A percentile compares a stretch with the other conserved stretches of the same genome.
These are phyloP conservation scores for Candida maltosa DNA, from an alignment of 805 yeast genomes.

Conservation along the genomic window DNA sequence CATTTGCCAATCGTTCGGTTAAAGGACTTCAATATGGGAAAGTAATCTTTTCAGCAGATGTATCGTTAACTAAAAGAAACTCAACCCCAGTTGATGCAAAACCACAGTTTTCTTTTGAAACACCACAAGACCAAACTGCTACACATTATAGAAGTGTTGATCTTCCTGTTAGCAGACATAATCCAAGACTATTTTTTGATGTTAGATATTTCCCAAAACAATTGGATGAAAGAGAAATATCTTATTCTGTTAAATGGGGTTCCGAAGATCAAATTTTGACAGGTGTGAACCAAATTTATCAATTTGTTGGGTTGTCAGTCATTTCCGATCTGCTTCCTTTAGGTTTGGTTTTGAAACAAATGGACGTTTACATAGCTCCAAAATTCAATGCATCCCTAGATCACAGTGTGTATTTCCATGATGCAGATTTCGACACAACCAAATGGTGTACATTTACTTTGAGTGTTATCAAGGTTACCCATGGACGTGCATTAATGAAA, in stretches of 20 bases:
- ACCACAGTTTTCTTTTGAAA: neutral
- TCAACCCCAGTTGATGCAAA: neutral
- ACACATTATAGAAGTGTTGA: too few species aligned
- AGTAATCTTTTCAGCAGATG: slow-evolving; percentile 22
- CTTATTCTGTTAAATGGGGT: slow-evolving; percentile 7
- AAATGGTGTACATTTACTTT: slow-evolving; percentile 53
- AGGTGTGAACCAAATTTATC: slow-evolving; percentile 14
- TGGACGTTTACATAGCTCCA: slow-evolving; percentile 29
- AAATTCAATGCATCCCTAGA: slow-evolving; percentile 31
- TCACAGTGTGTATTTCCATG: slow-evolving; percentile 34
- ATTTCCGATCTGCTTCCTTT: slow-evolving; percentile 49
- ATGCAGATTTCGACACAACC: slow-evolving; percentile 41
- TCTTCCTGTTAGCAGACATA: too few species aligned
- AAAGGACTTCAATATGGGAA: slow-evolving; percentile 24
- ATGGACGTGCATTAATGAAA: slow-evolving; percentile 52
- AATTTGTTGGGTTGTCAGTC: slow-evolving; percentile 56
- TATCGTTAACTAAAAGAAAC: slow-evolving; percentile 32
- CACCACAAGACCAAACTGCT: neutral
- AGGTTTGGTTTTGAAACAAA: slow-evolving; percentile 19
- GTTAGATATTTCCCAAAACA: too few species aligned
- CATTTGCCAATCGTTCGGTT: slow-evolving; percentile 29
- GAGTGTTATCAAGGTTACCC: slow-evolving; percentile 44
- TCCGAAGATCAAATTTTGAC: slow-evolving; percentile 7
- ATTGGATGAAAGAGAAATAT: slow-evolving; percentile 16
- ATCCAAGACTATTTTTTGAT: too few species aligned